Conservation (phyloP, 495 filamentous ascomycete species). For the Trichoderma erinaceum region DNA sequence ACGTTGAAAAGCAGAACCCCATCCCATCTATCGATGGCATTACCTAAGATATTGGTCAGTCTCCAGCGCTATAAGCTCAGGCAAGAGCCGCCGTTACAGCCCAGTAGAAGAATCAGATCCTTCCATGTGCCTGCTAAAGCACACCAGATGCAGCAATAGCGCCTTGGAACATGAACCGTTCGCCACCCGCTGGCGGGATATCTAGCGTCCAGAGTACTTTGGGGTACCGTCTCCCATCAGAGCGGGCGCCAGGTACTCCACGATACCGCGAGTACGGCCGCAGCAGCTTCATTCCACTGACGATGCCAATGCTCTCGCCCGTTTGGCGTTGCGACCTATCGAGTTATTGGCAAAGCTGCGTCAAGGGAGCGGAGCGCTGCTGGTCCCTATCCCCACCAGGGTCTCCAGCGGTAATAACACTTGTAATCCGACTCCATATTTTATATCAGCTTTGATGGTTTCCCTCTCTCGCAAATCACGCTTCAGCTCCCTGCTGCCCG, state of each 20-base stretch:
- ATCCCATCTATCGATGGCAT: no score
- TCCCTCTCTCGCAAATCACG: neutral
- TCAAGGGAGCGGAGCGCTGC: conserved; percentile 3
- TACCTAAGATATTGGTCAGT: no score
- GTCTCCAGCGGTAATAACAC: conserved; percentile 11
- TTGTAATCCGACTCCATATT: neutral
- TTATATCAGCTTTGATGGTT: neutral
- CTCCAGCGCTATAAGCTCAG: no score
- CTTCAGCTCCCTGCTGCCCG: neutral
- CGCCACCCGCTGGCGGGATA: no score
- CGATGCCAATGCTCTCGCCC: neutral
- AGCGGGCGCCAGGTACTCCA: neutral
- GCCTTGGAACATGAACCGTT: no score
- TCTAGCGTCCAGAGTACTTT: neutral
- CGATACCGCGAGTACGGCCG: neutral
- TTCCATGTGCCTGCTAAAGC: no score
- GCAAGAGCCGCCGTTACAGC: no score
- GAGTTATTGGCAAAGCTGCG: conserved; percentile 4
- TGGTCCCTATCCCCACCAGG: conserved; percentile 4
- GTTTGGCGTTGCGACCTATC: neutral
- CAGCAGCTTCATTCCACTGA: neutral
- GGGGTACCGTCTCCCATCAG: neutral
- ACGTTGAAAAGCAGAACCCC: no score
- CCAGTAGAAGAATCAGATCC: no score
- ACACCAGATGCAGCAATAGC: no score